phyloP scores from a whole-genome alignment of 1,284 basidiomycete species.

The Pholiota adiposa region DNA sequence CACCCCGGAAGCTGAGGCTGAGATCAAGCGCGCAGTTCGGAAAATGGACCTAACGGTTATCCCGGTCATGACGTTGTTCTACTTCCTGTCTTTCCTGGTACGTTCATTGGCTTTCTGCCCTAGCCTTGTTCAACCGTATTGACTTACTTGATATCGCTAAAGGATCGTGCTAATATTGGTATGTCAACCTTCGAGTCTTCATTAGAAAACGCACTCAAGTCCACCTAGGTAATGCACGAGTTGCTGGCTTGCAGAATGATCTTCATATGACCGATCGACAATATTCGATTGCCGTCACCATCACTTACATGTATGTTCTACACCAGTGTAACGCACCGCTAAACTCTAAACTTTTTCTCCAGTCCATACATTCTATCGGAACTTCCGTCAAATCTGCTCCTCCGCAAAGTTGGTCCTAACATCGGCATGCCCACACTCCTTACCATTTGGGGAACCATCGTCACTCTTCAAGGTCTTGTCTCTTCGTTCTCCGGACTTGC shows the following conservation, averaged over 20 bases:
- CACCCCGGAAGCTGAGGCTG: slow-evolving; percentile 10
- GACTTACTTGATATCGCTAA: not conserved
- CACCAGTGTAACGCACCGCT: slow-evolving; percentile 28
- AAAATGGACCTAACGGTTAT: slow-evolving; percentile 34
- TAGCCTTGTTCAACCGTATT: not conserved
- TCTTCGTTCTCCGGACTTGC: slow-evolving; percentile 53
- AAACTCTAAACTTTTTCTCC: not conserved
- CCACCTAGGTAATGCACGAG: slow-evolving; percentile 52
- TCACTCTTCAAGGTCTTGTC: slow-evolving; percentile 56
- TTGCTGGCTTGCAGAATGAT: slow-evolving; percentile 57
- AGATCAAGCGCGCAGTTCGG: slow-evolving; percentile 27
- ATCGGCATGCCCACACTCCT: slow-evolving; percentile 55
- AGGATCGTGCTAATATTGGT: slow-evolving; percentile 42
- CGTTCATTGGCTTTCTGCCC: slow-evolving; percentile 17
- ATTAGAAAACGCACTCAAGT: not conserved
- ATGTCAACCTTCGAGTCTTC: not conserved
- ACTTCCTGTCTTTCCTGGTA: slow-evolving; percentile 52
- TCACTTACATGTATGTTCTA: slow-evolving; percentile 49
- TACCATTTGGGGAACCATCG: slow-evolving; percentile 55
- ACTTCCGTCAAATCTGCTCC: slow-evolving; percentile 59
- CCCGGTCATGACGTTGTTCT: slow-evolving; percentile 45
- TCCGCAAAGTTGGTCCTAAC: slow-evolving; percentile 54
- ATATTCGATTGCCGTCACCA: slow-evolving; percentile 51
- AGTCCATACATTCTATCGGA: slow-evolving; percentile 57
- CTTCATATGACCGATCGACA: slow-evolving; percentile 48